Conservation (phyloP, 768 basidiomycete genomes). For the Podaxis mareebaensis region DNA sequence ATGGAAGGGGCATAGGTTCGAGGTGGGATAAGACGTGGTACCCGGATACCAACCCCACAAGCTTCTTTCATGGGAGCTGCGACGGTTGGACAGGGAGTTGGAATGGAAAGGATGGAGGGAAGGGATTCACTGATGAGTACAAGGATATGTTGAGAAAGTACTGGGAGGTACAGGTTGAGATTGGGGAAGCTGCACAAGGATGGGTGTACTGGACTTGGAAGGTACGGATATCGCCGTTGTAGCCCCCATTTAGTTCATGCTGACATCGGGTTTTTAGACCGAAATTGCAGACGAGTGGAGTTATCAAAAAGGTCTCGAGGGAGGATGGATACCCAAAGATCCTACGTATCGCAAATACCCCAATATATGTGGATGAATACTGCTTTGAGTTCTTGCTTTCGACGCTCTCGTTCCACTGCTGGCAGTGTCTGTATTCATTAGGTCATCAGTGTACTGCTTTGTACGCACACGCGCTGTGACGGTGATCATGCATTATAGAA, state of each 20-base stretch:
- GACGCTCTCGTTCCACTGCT: background rate
- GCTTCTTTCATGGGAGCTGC: constrained; percentile 60
- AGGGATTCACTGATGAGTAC: constrained; percentile 61
- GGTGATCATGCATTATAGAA: no score
- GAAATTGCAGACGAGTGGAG: constrained; percentile 78
- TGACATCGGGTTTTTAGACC: constrained; percentile 33
- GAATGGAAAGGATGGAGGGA: constrained; percentile 10
- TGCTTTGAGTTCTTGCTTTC: background rate
- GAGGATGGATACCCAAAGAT: constrained; percentile 77
- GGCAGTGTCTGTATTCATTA: background rate
- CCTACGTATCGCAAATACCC: constrained; percentile 68
- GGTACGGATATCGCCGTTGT: constrained; percentile 32
- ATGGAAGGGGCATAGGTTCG: constrained; percentile 70
- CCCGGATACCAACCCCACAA: constrained; percentile 31
- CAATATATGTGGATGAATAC: constrained; percentile 44
- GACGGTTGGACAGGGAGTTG: constrained; percentile 61
- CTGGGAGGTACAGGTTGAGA: constrained; percentile 78
- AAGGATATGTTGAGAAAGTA: constrained; percentile 67
- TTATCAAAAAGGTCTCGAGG: constrained; percentile 70
- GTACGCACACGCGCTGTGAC: no score
- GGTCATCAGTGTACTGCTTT: no score
- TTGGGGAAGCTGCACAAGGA: constrained; percentile 70
- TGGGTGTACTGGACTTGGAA: constrained; percentile 86
- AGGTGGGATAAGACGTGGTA: constrained; percentile 66
- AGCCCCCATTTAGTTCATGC: background rate